Base-by-base conservation (phyloP, 2,329 filamentous ascomycete genomes). In the Corynespora cassiicola region DNA sequence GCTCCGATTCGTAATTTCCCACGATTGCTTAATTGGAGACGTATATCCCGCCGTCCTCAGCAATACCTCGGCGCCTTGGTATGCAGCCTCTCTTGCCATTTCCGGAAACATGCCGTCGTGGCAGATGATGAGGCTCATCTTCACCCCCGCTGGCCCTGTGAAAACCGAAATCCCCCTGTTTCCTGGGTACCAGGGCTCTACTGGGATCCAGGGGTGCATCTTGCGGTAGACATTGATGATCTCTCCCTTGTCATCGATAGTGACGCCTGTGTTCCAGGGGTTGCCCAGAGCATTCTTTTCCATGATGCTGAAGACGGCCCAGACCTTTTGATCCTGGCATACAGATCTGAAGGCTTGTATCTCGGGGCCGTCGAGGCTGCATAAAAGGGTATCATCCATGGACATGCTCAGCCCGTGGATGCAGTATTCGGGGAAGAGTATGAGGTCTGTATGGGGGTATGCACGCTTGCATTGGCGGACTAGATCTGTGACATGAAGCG, bases 221-320 rank as follows among this genome's bases (percentile, higher is more conserved):
- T 59, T 59, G 21, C 54, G 50, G 34, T 59, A 58, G 33, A 56
- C 56, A 20, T 59, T 49, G 6, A 52, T 47, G 2, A 59, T 17
- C 32, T 56, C 42, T 18, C 55, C 55, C 2, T 40, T n/a, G 10
- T 24, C 19, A 31, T 57, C 36, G 31, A 57, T 56, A 5, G 54
- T 50, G 9, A 59, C 24, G 24, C 55, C 52, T 1, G 49, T 48
- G 27, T 59, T 59, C 55, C 55, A 57, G 3, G 54, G 54, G 29
- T 50, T 40, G 12, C 54, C 55, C 18, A 57, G 44, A 7, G 38
- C 27, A 26, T 57, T 50, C 26, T 36, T 46, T 31, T 63, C 57
- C 56, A 63, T 63, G 45, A 63, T 63, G 43, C 45, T 51, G 45
- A 60, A 61, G 21, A 56, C 56, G 22, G 52, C 58, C 58, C 58